These are phyloP conservation scores for Larix kaempferi DNA, from an alignment of 75 land plant genomes.

Conservation along the genomic window DNA sequence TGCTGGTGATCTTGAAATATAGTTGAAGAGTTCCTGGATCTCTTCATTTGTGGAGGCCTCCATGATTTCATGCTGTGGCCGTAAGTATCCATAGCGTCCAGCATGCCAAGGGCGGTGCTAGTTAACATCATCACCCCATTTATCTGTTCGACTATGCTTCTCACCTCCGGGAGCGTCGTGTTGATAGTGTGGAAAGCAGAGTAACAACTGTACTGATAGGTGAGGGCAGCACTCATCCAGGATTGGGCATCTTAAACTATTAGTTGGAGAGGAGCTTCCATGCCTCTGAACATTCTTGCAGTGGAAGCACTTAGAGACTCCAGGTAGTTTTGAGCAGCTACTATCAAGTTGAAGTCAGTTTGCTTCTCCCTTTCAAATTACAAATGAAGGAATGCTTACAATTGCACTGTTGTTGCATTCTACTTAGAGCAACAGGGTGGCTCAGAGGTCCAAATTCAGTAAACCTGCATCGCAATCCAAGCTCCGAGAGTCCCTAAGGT, in stretches of 20 bases:
- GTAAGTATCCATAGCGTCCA: constrained; percentile 34
- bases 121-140: constrained; percentile 39
- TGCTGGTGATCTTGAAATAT: not conserved
- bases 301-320: constrained; percentile 19
- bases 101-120: constrained; percentile 67
- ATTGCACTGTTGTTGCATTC: no score
- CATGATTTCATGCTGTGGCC: constrained; percentile 31
- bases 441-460: no score
- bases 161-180: not conserved
- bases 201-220: constrained; percentile 50
- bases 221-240: constrained; percentile 56
- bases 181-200: constrained; percentile 42
- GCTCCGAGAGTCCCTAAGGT: no score
- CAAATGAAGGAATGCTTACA: no score
- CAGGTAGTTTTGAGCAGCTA: constrained; percentile 28
- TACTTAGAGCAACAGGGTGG: no score
- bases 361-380: no score
- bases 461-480: no score
- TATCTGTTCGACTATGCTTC: not conserved
- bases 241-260: constrained; percentile 41
- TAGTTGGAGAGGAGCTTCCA: not conserved
- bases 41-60: constrained; percentile 42
- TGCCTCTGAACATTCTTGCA: constrained; percentile 8
- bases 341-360: constrained; percentile 22
- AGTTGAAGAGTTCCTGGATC: constrained; percentile 31